Evolutionary conservation across 129 eudicot species (phyloP).

Genomic region (Helianthus tuberosus): DNA sequence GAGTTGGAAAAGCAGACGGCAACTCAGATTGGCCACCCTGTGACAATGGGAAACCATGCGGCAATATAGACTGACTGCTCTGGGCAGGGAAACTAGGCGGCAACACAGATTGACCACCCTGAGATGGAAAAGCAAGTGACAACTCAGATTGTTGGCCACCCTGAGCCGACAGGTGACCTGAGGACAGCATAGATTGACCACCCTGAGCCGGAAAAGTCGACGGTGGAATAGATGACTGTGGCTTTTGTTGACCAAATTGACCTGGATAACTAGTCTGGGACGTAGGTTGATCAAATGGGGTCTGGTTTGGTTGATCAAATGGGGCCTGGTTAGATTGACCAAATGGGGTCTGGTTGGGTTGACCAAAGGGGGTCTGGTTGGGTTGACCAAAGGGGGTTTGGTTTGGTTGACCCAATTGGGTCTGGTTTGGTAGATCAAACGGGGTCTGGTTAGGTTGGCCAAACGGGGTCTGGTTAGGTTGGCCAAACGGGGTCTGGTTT

Average conservation of each 20-base stretch:
- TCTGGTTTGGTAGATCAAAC: conserved; percentile 34
- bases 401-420: too few relatives aligned
- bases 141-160: not conserved
- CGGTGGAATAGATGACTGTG: not conserved
- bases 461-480: too few relatives aligned
- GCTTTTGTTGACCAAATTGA: not conserved
- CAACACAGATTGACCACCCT: not conserved
- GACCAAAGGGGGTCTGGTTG: too few relatives aligned
- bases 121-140: conserved; percentile 1
- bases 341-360: too few relatives aligned
- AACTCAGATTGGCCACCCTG: conserved; percentile 1
- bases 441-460: not conserved
- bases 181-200: not conserved
- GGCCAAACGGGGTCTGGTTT: too few relatives aligned
- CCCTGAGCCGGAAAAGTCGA: not conserved
- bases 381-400: too few relatives aligned
- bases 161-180: not conserved
- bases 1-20: too few relatives aligned
- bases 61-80: not conserved
- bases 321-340: conserved; percentile 21
- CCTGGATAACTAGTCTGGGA: conserved; percentile 6
- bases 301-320: not conserved
- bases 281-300: conserved; percentile 38
- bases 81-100: conserved; percentile 1
- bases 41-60: not conserved